Conservation (phyloP, 371 early-diverging fungal genomes). For the Actinomucor elegans region DNA sequence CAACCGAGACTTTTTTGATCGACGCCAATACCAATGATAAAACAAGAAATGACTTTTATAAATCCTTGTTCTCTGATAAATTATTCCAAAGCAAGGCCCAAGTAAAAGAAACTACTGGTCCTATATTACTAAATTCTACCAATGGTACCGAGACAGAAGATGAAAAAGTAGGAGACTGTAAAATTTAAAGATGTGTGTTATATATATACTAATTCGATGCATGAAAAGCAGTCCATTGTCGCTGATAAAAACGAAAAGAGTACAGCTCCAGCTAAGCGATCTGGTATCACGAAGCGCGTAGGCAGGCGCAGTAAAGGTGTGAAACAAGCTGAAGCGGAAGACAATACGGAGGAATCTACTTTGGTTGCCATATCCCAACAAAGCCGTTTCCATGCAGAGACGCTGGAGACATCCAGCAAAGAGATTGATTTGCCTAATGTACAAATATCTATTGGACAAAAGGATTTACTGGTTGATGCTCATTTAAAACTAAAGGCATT, state of each 20-base stretch:
- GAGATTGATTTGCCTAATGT: slow-evolving; percentile 73
- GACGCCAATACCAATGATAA: slow-evolving; percentile 59
- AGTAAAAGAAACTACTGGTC: no score
- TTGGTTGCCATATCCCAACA: slow-evolving; percentile 81
- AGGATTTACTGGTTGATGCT: slow-evolving; percentile 65
- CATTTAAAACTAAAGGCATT: slow-evolving; percentile 63
- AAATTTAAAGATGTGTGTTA: no score
- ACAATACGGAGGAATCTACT: slow-evolving; percentile 27
- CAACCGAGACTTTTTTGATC: slow-evolving; percentile 63
- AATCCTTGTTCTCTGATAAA: slow-evolving; percentile 9
- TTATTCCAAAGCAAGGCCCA: not conserved
- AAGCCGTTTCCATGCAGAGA: slow-evolving; percentile 86
- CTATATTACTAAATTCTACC: no score
- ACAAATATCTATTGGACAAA: slow-evolving; percentile 65
- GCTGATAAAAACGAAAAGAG: not conserved
- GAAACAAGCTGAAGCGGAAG: slow-evolving; percentile 11
- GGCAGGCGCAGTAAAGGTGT: slow-evolving; percentile 4
- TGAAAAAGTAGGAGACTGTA: no score
- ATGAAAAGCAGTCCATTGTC: no score
- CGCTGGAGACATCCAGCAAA: slow-evolving; percentile 63
- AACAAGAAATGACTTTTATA: slow-evolving; percentile 48
- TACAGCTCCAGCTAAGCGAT: not conserved
- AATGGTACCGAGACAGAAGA: no score
- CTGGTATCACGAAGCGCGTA: not conserved
- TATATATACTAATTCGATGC: no score